Evolutionary conservation across 2,329 filamentous ascomycete genomes (phyloP).

Genomic region (Cercospora berteroae): DNA sequence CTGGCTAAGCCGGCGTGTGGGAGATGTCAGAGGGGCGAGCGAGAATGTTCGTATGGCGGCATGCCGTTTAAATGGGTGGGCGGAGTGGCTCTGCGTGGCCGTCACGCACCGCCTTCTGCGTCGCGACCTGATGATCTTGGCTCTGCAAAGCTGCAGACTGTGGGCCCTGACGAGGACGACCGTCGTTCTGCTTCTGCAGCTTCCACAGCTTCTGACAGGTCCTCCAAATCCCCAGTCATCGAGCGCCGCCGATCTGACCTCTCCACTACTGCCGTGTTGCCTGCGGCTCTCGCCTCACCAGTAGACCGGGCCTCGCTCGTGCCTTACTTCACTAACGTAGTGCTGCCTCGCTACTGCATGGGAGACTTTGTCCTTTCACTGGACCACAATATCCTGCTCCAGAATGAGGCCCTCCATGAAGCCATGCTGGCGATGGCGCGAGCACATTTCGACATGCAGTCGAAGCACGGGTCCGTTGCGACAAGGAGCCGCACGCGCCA

Average conservation of each 20-base stretch:
- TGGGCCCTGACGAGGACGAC: neutral
- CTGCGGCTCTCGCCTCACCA: slow-evolving; percentile 7
- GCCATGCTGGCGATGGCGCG: slow-evolving; percentile 18
- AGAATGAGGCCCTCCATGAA: slow-evolving; percentile 16
- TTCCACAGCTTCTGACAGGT: neutral
- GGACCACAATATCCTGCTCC: slow-evolving; percentile 9
- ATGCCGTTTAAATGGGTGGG: slow-evolving; percentile 22
- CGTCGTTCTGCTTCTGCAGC: neutral
- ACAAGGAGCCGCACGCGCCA: slow-evolving; percentile 15
- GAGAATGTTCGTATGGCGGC: slow-evolving; percentile 19
- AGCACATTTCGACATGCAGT: slow-evolving; percentile 19
- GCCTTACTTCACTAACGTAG: slow-evolving; percentile 18
- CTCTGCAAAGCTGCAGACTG: neutral
- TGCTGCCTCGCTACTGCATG: slow-evolving; percentile 22
- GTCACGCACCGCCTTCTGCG: slow-evolving; percentile 11
- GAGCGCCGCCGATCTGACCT: neutral
- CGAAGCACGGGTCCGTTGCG: slow-evolving; percentile 14
- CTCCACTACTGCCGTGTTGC: neutral
- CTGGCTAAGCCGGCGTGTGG: slow-evolving; percentile 16
- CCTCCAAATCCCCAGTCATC: neutral
- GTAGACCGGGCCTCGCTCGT: slow-evolving; percentile 13
- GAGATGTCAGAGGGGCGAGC: slow-evolving; percentile 10
- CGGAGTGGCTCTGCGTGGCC: slow-evolving; percentile 19
- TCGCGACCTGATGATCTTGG: neutral
- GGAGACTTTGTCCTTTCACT: slow-evolving; percentile 14